These are phyloP conservation scores for Flammula alnicola DNA, from an alignment of 1,284 basidiomycete genomes.

Conservation along the genomic window DNA sequence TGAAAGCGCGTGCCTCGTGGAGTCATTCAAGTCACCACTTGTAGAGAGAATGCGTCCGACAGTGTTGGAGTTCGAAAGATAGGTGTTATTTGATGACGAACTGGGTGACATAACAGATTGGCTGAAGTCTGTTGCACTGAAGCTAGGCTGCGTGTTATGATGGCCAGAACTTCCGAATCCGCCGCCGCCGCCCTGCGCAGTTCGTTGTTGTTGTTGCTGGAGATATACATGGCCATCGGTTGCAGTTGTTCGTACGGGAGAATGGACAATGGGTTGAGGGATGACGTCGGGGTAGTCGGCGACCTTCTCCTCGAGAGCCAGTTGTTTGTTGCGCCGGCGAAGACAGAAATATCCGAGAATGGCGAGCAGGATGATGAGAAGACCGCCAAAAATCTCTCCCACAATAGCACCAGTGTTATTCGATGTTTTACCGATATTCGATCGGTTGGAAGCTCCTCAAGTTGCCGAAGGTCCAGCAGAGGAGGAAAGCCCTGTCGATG, in stretches of 20 bases:
- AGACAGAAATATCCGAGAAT: slow-evolving; percentile 15
- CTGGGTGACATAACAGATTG: slow-evolving; percentile 3
- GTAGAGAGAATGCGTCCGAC: not conserved
- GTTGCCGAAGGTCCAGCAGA: not conserved
- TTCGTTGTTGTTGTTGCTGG: not conserved
- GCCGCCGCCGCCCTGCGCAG: too few relatives aligned
- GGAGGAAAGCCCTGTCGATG: not conserved
- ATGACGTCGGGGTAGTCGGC: not conserved
- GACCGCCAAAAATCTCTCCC: slow-evolving; percentile 20
- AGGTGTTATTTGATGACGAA: not conserved
- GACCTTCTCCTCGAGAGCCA: not conserved
- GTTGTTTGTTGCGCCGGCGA: slow-evolving; percentile 28
- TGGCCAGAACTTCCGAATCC: not conserved
- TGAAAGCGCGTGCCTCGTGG: not conserved
- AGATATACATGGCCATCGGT: not conserved
- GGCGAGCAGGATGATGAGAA: slow-evolving; percentile 15
- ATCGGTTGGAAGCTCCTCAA: too few relatives aligned
- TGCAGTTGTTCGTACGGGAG: not conserved
- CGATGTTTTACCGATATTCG: not conserved
- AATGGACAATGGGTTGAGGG: slow-evolving; percentile 4
- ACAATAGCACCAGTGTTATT: slow-evolving; percentile 17
- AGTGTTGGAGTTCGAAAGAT: not conserved
- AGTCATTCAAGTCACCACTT: not conserved
- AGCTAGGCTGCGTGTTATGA: slow-evolving; percentile 7
- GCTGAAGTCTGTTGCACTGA: slow-evolving; percentile 2